These are phyloP conservation scores for Oryza australiensis DNA, from an alignment of 176 grass and related monocot species.

Conservation along the genomic window DNA sequence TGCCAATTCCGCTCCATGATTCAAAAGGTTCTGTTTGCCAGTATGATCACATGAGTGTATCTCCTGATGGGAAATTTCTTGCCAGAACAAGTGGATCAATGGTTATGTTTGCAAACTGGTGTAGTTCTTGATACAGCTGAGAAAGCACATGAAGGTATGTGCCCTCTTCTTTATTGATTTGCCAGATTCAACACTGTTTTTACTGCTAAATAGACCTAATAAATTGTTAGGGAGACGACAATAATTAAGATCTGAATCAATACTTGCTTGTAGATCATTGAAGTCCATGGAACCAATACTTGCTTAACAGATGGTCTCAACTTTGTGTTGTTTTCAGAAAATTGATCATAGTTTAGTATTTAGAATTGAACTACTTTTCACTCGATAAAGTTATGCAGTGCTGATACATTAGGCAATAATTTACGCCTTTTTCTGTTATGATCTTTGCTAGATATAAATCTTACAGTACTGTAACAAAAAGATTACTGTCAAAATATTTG, in stretches of 20 bases:
- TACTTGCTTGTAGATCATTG: conserved; percentile 12
- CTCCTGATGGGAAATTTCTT: conserved; percentile 80
- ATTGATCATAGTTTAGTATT: neutral
- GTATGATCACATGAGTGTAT: conserved; percentile 83
- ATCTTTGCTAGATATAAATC: neutral
- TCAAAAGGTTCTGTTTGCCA: conserved; percentile 65
- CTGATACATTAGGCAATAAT: neutral
- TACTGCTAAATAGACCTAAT: neutral
- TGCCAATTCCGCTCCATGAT: conserved; percentile 75
- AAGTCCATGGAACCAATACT: neutral
- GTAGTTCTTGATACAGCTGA: conserved; percentile 88
- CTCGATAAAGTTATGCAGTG: neutral
- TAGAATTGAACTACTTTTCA: neutral
- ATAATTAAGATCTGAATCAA: neutral
- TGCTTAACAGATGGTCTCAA: neutral
- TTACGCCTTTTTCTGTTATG: neutral
- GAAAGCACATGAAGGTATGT: conserved; percentile 89
- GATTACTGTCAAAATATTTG: no score
- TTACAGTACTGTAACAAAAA: no score
- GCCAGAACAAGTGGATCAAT: conserved; percentile 64
- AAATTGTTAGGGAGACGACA: neutral
- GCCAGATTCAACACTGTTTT: neutral
- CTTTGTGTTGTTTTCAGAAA: neutral
- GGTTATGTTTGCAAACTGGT: conserved; percentile 76
- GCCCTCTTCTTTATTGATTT: conserved; percentile 5